Base-by-base conservation (phyloP, 306 rosid species). In the Quercus gilva region DNA sequence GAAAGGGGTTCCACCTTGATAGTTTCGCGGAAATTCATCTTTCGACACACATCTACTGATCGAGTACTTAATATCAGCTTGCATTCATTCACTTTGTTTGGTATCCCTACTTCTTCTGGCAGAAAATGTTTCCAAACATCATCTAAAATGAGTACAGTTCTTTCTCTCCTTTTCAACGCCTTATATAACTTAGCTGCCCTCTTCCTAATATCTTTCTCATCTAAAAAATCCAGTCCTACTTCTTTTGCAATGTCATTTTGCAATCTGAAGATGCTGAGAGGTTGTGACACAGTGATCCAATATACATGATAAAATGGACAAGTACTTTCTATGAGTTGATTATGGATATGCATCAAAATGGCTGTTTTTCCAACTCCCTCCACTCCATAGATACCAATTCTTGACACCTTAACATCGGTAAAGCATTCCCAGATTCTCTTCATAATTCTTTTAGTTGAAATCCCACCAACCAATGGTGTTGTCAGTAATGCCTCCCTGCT, bases 361-460 rank as follows among this genome's bases (percentile, higher is more conserved):
- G 73, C 55, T 31, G 88, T 84, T 76, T 87, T 87, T 0, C 90
- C 88, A 7, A 79, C 75, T 9, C 90, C 86, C 1, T 79, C 88
- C 75, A 77, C 82, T 41, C 88, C 88, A 53, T 67, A 15, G 2
- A 85, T 2, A 0, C 84, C 86, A 69, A 84, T 60, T 72, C 0
- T 53, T 8, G 14, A 45, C 21, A 73, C 79, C 41, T 21, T 2
- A 0, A 59, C 74, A 28, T 74, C 69, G 31, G 0, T 17, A 4
- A 76, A 5, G 31, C 73, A 69, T 0, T 8, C 5, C 64, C 69
- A 41, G n/a, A 85, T 85, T 74, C 3, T 76, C 20, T 33, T 5
- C 14, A 59, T 11, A 33, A 13, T 49, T 49, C 15, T 49, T 84
- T 75, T 35, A 43, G 55, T 49, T 78, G 53, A 68, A 76, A 73